These are phyloP conservation scores for Stachybotrys chartarum DNA, from an alignment of 2,329 filamentous ascomycete species.

Conservation along the genomic window DNA sequence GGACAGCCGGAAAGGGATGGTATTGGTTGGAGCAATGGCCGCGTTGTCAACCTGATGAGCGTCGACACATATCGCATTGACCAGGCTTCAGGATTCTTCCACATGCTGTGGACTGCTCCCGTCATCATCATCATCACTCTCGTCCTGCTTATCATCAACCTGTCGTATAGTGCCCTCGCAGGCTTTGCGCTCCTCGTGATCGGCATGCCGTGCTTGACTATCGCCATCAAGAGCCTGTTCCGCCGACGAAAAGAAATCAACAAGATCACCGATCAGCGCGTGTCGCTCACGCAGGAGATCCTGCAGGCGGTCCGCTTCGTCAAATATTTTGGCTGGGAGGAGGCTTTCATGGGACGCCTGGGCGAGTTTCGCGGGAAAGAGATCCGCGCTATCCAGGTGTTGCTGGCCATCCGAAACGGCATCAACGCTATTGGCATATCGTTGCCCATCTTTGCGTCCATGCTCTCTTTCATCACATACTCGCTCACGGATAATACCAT, in stretches of 20 bases:
- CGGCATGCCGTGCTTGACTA: constrained; percentile 69
- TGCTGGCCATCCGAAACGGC: constrained; percentile 76
- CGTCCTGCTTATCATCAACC: constrained; percentile 72
- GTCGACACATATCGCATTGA: constrained; percentile 92
- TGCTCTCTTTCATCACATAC: constrained; percentile 87
- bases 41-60: constrained; percentile 89
- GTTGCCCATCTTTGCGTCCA: constrained; percentile 87
- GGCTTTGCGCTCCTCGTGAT: constrained; percentile 79
- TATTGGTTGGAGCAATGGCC: constrained; percentile 84
- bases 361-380: constrained; percentile 67
- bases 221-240: constrained; percentile 71
- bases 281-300: constrained; percentile 88
- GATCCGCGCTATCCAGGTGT: constrained; percentile 74
- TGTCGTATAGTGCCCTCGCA: constrained; percentile 83
- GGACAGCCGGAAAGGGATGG: constrained; percentile 47
- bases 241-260: constrained; percentile 73
- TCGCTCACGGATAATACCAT: constrained; percentile 60
- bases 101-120: constrained; percentile 84
- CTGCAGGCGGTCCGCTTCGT: constrained; percentile 87
- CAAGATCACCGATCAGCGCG: constrained; percentile 87
- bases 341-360: constrained; percentile 72
- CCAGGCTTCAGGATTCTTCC: constrained; percentile 80
- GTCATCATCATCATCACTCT: constrained; percentile 73
- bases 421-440: constrained; percentile 81
- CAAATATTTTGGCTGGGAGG: constrained; percentile 96